Evolutionary conservation across 305 asterid species (phyloP).

Genomic region (Solanum aculeatissimum): DNA sequence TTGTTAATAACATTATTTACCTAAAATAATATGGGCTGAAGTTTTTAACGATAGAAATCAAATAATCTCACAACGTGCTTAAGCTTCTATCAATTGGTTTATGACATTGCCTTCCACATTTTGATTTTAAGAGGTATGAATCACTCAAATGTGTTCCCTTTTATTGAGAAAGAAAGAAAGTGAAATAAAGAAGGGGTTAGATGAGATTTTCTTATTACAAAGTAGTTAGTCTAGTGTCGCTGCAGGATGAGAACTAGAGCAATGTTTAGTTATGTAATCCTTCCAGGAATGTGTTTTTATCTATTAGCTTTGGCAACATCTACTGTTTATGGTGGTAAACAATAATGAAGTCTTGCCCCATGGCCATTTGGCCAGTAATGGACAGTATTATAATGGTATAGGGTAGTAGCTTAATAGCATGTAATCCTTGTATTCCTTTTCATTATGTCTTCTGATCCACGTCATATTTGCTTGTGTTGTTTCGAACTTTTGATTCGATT

Average conservation of each 20-base stretch:
- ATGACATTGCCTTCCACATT: background rate
- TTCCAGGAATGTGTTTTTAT: background rate
- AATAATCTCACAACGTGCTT: background rate
- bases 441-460: background rate
- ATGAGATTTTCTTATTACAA: background rate
- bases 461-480: background rate
- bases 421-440: background rate
- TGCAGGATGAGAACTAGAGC: background rate
- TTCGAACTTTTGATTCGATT: background rate
- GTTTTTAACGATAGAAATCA: background rate
- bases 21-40: background rate
- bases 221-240: background rate
- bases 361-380: background rate
- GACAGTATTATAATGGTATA: background rate
- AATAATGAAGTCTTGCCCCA: background rate
- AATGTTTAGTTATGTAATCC: background rate
- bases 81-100: background rate
- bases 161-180: background rate
- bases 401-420: background rate
- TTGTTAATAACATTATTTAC: no score
- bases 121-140: background rate
- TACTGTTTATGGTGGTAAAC: background rate
- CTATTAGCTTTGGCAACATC: background rate
- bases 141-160: background rate
- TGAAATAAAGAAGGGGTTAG: background rate